Evolutionary conservation across 495 filamentous ascomycete genomes (phyloP).

Genomic region (Penicillium antarcticum): DNA sequence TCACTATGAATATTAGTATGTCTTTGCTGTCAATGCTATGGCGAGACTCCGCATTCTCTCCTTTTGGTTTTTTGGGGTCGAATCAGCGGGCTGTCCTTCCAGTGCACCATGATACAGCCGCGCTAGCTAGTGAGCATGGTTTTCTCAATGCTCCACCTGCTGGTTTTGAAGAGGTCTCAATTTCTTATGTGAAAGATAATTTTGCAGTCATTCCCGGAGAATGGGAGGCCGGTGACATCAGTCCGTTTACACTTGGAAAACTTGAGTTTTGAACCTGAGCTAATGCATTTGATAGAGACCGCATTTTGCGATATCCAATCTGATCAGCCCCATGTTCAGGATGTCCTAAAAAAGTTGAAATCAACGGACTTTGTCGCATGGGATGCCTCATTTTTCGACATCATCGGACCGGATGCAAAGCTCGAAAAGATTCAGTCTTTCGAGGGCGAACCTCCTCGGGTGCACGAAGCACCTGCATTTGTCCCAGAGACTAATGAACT

Average conservation of each 20-base stretch:
- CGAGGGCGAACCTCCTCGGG: conserved; percentile 4
- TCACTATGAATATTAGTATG: conserved; percentile 2
- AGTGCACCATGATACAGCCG: neutral
- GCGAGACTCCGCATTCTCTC: neutral
- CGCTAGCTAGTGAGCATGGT: neutral
- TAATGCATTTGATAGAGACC: conserved; percentile 3
- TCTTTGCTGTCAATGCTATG: conserved; percentile 3
- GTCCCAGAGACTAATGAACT: conserved; percentile 11
- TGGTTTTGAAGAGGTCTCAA: conserved; percentile 3
- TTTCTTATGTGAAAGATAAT: conserved; percentile 10
- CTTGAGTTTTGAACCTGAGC: neutral
- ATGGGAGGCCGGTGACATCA: conserved; percentile 9
- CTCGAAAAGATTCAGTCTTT: conserved; percentile 13
- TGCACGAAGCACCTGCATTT: conserved; percentile 13
- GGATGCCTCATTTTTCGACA: conserved; percentile 8
- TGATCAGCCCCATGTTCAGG: neutral
- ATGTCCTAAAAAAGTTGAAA: neutral
- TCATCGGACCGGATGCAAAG: conserved; percentile 7
- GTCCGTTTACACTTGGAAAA: neutral
- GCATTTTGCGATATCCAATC: conserved; percentile 12
- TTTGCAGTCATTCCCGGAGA: conserved; percentile 10
- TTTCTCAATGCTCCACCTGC: conserved; percentile 1
- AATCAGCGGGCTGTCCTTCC: neutral
- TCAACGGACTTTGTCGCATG: conserved; percentile 10
- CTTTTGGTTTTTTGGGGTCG: conserved; percentile 1